Percentiles rank a stretch among this genome's conserved stretches.
Conservation (phyloP, 1,284 basidiomycete genomes). For the Cryptococcus amylolentus region DNA sequence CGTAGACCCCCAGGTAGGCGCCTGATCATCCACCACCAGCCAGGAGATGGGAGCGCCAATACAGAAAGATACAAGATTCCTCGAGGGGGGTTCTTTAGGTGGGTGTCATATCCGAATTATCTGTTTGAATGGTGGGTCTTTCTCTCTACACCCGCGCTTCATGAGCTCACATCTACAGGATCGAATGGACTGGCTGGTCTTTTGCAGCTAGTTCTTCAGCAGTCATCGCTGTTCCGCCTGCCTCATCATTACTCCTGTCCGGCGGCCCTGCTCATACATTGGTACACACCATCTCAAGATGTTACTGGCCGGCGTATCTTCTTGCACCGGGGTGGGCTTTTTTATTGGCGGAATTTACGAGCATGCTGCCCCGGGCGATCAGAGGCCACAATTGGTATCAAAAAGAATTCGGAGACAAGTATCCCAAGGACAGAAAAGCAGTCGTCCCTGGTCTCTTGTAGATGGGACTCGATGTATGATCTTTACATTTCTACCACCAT, state of each 20-base stretch:
- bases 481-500: slow-evolving; percentile 38
- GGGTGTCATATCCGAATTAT: slow-evolving; percentile 89
- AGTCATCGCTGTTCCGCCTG: slow-evolving; percentile 51
- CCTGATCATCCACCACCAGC: slow-evolving; percentile 20
- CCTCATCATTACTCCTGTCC: slow-evolving; percentile 9
- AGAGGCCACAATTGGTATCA: slow-evolving; percentile 79
- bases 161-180: slow-evolving; percentile 48
- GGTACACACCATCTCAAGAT: not conserved
- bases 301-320: slow-evolving; percentile 26
- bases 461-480: not conserved
- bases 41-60: slow-evolving; percentile 41
- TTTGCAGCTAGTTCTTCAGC: slow-evolving; percentile 53
- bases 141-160: not conserved
- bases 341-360: slow-evolving; percentile 62
- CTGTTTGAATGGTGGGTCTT: slow-evolving; percentile 66
- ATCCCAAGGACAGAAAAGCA: slow-evolving; percentile 62
- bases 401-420: slow-evolving; percentile 62
- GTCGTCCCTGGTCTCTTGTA: slow-evolving; percentile 56
- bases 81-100: slow-evolving; percentile 69
- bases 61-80: slow-evolving; percentile 68
- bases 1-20: slow-evolving; percentile 48
- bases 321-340: slow-evolving; percentile 73
- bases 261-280: slow-evolving; percentile 3
- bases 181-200: slow-evolving; percentile 78
- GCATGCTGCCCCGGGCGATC: slow-evolving; percentile 75